Evolutionary conservation across 164 flowering plant genomes (phyloP).

Genomic region (Chloranthus sessilifolius): DNA sequence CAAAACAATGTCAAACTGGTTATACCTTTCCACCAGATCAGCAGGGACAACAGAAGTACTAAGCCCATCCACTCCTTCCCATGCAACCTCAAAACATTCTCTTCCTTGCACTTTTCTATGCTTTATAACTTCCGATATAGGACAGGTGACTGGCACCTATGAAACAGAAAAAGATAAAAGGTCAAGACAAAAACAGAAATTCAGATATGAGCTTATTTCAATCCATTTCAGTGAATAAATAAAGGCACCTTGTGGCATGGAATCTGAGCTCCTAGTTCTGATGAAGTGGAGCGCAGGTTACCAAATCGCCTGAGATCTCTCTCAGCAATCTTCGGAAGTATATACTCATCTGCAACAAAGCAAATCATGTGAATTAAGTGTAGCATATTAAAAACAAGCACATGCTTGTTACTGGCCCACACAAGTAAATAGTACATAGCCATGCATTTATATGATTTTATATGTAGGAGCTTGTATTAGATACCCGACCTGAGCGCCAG

Average conservation of each 20-base stretch:
- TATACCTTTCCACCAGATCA: slow-evolving; percentile 68
- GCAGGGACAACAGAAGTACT: slow-evolving; percentile 66
- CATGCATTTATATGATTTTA: not conserved
- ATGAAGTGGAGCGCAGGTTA: slow-evolving; percentile 55
- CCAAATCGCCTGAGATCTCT: slow-evolving; percentile 74
- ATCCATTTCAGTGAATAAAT: not conserved
- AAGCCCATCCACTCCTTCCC: slow-evolving; percentile 61
- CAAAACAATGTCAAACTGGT: not conserved
- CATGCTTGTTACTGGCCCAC: not conserved
- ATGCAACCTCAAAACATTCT: slow-evolving; percentile 80
- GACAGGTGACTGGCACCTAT: slow-evolving; percentile 79
- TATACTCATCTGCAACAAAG: slow-evolving; percentile 66
- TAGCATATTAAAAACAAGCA: too few species aligned
- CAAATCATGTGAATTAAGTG: not conserved
- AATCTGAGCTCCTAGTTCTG: slow-evolving; percentile 41
- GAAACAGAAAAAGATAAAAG: not conserved
- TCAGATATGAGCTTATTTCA: too few species aligned
- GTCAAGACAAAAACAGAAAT: not conserved
- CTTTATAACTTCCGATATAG: slow-evolving; percentile 62
- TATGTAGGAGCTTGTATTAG: too few species aligned
- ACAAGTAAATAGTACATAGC: not conserved
- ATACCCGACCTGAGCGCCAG: too few species aligned
- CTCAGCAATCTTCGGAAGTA: slow-evolving; percentile 92
- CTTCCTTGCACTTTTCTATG: slow-evolving; percentile 57
- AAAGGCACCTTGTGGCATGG: slow-evolving; percentile 48